Base-by-base conservation (phyloP, 1,284 basidiomycete genomes). In the Phellinidium pouzarii region DNA sequence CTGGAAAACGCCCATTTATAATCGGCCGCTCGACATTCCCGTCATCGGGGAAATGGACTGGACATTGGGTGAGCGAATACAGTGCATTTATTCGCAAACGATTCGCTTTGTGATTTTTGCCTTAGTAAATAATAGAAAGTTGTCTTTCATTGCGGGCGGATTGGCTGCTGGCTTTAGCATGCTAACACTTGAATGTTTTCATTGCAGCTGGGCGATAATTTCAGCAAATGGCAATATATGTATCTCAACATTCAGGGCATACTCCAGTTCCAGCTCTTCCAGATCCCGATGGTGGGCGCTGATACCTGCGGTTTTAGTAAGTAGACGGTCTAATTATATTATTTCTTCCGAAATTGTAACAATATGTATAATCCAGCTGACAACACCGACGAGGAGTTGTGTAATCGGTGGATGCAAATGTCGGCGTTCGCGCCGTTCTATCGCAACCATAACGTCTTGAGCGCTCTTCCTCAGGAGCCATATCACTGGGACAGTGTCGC, bases 331-430 rank as follows among this genome's bases (percentile, higher is more conserved):
- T n/a, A n/a, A n/a, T n/a, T n/a, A n/a, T n/a, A n/a, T n/a, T n/a
- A n/a, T n/a, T n/a, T n/a, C n/a, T n/a, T n/a, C n/a, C n/a, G n/a
- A n/a, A n/a, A n/a, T n/a, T n/a, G n/a, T n/a, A n/a, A n/a, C n/a
- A n/a, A n/a, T n/a, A n/a, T n/a, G n/a, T 37, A 23, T 34, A 26
- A 42, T 46, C 58, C 57, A 79, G 79, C 75, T 56, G 77, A 72
- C 0, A 89, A 91, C 65, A 82, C 83, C 0, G 79, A 87, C 60
- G 90, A 92, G 64, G 85, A 89, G 63, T 74, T 92, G 6, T 88
- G 87, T 65, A 84, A 82, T 55, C 77, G 88, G 19, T 91, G 88
- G 88, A 87, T 87, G 82, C 79, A 83, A 61, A 72, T 91, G 9
- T 74, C 82, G 1, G 87, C 87, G 0, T 87, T 88, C 62, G 73